These are phyloP conservation scores for Cyanidium caldarium DNA, from an alignment of 23 red algal genomes.

Conservation along the genomic window DNA sequence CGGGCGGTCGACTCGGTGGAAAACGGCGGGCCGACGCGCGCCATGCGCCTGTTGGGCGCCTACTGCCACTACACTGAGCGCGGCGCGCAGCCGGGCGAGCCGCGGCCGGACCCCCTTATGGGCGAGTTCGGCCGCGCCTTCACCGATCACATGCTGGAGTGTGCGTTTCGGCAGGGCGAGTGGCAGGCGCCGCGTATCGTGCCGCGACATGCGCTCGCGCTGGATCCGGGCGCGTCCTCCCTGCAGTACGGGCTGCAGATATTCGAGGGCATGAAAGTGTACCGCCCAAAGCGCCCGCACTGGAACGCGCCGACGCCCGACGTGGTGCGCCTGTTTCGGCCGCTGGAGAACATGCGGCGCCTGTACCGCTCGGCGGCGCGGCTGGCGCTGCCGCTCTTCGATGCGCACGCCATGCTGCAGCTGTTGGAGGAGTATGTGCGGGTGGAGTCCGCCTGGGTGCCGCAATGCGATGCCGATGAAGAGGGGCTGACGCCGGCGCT, in stretches of 20 bases:
- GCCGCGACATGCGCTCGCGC: neutral
- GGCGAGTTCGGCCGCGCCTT: slow-evolving; percentile 3
- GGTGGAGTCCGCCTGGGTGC: neutral
- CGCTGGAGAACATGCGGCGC: slow-evolving; percentile 4
- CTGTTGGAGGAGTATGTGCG: neutral
- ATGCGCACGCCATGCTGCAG: neutral
- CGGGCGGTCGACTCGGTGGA: too few species aligned
- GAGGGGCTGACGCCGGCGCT: neutral
- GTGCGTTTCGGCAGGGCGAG: neutral
- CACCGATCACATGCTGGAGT: slow-evolving; percentile 17
- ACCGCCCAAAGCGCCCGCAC: neutral
- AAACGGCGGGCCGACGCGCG: too few species aligned
- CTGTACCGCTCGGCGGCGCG: neutral
- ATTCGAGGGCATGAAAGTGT: slow-evolving; percentile 17
- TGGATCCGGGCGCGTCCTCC: slow-evolving; percentile 4
- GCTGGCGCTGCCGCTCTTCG: slow-evolving; percentile 1
- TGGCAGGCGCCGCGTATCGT: neutral
- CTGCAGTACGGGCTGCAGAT: slow-evolving; percentile 25
- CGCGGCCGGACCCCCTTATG: too few species aligned
- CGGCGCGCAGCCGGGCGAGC: too few species aligned
- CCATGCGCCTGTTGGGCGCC: too few species aligned
- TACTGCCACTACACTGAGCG: too few species aligned
- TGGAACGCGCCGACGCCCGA: neutral
- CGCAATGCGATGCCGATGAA: neutral
- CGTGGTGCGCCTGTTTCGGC: slow-evolving; percentile 3